Evolutionary conservation across 768 basidiomycete species (phyloP).

Genomic region (Xerocomellus amylosporus): DNA sequence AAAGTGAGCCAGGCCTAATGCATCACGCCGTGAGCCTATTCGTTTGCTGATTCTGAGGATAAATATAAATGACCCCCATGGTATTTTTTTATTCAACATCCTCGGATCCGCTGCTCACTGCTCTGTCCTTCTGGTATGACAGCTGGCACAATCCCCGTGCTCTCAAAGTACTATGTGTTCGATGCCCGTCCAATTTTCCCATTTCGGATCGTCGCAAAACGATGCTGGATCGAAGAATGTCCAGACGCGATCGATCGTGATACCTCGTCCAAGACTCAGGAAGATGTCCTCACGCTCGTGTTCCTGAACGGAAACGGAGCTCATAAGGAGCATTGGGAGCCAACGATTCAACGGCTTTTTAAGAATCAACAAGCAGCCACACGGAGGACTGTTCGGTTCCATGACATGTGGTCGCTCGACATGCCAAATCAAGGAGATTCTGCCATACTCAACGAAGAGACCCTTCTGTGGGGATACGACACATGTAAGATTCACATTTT

Average conservation of each 20-base stretch:
- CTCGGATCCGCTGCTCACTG: no score
- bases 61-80: no score
- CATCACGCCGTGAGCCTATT: no score
- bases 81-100: no score
- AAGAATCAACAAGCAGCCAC: not conserved
- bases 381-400: not conserved
- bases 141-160: not conserved
- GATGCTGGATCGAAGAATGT: slow-evolving; percentile 1
- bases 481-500: not conserved
- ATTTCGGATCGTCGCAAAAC: slow-evolving; percentile 7
- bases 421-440: slow-evolving; percentile 9
- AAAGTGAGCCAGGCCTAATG: no score
- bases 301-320: not conserved
- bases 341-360: not conserved
- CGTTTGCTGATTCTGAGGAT: no score
- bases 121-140: no score
- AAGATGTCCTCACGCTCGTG: not conserved
- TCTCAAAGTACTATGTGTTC: slow-evolving; percentile 5
- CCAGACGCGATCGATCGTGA: not conserved
- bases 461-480: not conserved
- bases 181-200: slow-evolving; percentile 12
- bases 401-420: slow-evolving; percentile 9
- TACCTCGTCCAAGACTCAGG: not conserved
- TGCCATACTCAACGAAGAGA: slow-evolving; percentile 6
- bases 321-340: slow-evolving; percentile 14